Evolutionary conservation across 345 rosid genomes (phyloP).

Genomic region (Dimocarpus longan): DNA sequence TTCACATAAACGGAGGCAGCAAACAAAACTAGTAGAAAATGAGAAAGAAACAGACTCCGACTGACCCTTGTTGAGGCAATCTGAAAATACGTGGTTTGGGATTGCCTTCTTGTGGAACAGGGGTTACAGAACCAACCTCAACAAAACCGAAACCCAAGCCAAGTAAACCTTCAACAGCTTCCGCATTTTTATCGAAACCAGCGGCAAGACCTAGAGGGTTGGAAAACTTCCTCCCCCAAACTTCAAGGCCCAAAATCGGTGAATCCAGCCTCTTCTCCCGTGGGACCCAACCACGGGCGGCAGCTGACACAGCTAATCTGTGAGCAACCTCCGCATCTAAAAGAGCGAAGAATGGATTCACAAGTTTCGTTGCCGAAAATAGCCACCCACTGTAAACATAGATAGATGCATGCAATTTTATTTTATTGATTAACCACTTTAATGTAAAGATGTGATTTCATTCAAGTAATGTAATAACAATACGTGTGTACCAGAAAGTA

Average conservation of each 20-base stretch:
- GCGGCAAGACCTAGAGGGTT: conserved; percentile 98
- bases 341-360: conserved; percentile 93
- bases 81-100: conserved; percentile 93
- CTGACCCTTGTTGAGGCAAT: conserved; percentile 79
- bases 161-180: conserved; percentile 88
- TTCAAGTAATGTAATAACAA: conserved; percentile 9
- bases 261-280: conserved; percentile 94
- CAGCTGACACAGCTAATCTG: conserved; percentile 84
- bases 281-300: conserved; percentile 97
- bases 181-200: conserved; percentile 98
- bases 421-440: not conserved
- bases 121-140: conserved; percentile 97
- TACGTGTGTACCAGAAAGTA: conserved; percentile 79
- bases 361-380: conserved; percentile 86
- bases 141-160: conserved; percentile 95
- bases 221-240: conserved; percentile 97
- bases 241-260: conserved; percentile 72
- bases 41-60: not conserved
- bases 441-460: not conserved
- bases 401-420: conserved; percentile 13
- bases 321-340: conserved; percentile 95
- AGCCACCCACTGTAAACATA: conserved; percentile 80
- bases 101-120: conserved; percentile 96
- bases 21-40: not conserved
- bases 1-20: not conserved